phyloP scores from a whole-genome alignment of 1,284 basidiomycete genomes.

The Ceratobasidium theobromae region DNA sequence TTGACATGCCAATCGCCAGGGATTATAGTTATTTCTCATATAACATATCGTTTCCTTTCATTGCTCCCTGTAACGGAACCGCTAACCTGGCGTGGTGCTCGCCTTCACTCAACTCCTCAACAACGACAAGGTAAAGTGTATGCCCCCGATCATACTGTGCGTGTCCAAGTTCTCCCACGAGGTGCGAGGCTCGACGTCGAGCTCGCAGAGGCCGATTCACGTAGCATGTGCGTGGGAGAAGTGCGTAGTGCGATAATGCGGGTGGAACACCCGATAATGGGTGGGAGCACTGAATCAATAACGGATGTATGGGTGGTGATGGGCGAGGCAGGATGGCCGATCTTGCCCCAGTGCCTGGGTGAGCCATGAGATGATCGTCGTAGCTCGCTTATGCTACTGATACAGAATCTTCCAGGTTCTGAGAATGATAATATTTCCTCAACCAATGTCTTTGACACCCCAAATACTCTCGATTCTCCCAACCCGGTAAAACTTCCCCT shows the following conservation, averaged over 20 bases:
- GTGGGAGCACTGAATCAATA: constrained; percentile 57
- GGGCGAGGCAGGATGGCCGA: constrained; percentile 30
- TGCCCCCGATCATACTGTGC: constrained; percentile 60
- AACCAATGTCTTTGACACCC: constrained; percentile 32
- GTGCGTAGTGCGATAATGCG: constrained; percentile 19
- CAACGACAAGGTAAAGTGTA: constrained; percentile 67
- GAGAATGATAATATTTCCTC: constrained; percentile 31
- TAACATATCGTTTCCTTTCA: constrained; percentile 65
- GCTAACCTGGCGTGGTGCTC: constrained; percentile 60
- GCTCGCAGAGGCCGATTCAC: constrained; percentile 31
- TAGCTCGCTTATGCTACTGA: not conserved
- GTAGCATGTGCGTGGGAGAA: constrained; percentile 42
- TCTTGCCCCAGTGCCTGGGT: constrained; percentile 23
- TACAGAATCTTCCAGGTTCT: constrained; percentile 10
- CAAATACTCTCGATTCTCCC: constrained; percentile 56
- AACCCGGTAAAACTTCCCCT: constrained; percentile 53
- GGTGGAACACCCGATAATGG: constrained; percentile 45
- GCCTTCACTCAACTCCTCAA: constrained; percentile 67
- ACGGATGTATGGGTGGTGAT: constrained; percentile 67
- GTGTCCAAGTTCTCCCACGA: constrained; percentile 60
- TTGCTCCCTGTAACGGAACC: constrained; percentile 63
- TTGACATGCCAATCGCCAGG: constrained; percentile 55
- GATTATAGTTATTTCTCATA: constrained; percentile 56
- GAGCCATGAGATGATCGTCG: not conserved
- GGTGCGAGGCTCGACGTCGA: constrained; percentile 52